A percentile compares a stretch with the other conserved stretches of the same genome.
These are phyloP conservation scores for Zelopaecilomyces penicillatus DNA, from an alignment of 2,329 filamentous ascomycete species.

Conservation along the genomic window DNA sequence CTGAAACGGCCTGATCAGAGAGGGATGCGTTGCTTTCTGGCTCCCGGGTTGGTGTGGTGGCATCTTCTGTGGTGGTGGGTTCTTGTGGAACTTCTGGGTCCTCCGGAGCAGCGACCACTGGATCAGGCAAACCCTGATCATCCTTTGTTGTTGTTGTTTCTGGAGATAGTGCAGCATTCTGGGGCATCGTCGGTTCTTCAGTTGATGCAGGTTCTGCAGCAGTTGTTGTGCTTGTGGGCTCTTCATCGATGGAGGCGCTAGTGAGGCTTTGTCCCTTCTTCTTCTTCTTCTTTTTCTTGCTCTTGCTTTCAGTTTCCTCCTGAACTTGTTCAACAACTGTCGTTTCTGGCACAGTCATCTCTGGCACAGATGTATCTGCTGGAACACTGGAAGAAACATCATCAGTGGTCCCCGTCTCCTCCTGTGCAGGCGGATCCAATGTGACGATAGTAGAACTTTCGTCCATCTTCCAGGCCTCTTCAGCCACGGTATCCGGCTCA, in stretches of 20 bases:
- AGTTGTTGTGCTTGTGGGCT: background rate
- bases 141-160: no score
- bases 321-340: background rate
- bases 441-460: background rate
- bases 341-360: background rate
- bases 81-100: no score
- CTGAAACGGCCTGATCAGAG: no score
- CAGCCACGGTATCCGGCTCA: background rate
- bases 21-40: no score
- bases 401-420: background rate
- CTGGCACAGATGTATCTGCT: slow-evolving; percentile 1
- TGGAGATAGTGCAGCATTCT: no score
- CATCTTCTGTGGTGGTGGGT: no score
- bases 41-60: no score
- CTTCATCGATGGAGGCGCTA: no score
- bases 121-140: no score
- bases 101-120: no score
- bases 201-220: background rate
- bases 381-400: background rate
- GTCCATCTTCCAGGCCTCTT: background rate
- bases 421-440: background rate
- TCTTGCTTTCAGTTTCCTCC: slow-evolving; percentile 4
- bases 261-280: slow-evolving; percentile 3
- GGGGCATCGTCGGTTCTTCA: no score
- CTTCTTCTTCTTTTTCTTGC: slow-evolving; percentile 15